A percentile compares a stretch with the other conserved stretches of the same genome.
phyloP scores from a whole-genome alignment of 768 basidiomycete species.

The Coprinopsis strossmayeri region DNA sequence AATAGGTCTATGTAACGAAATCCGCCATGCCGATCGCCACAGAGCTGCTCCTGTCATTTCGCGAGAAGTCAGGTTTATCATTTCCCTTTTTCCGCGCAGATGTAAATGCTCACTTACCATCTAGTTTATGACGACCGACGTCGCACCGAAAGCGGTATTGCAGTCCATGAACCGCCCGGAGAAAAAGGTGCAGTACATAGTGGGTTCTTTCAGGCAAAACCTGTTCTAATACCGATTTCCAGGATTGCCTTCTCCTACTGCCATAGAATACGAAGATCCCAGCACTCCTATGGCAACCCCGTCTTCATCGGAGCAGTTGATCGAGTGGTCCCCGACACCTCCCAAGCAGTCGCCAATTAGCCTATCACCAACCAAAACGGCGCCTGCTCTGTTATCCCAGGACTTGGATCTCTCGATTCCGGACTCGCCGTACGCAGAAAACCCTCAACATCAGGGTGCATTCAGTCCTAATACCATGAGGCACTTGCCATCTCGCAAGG shows the following conservation, averaged over 20 bases:
- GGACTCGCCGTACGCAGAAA: not conserved
- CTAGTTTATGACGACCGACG: not conserved
- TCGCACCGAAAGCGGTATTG: too few species aligned
- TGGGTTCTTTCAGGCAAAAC: too few species aligned
- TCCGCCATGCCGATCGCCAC: not conserved
- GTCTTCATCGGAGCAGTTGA: too few species aligned
- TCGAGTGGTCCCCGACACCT: not conserved
- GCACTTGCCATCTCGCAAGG: constrained; percentile 28
- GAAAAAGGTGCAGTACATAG: too few species aligned
- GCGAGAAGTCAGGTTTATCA: not conserved
- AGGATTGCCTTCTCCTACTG: too few species aligned
- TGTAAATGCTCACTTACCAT: not conserved
- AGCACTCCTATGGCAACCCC: too few species aligned
- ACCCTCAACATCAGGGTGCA: not conserved
- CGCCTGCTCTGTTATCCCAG: not conserved
- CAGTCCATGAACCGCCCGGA: too few species aligned
- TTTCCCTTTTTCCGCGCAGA: not conserved
- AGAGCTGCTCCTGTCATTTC: not conserved
- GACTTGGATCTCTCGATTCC: not conserved
- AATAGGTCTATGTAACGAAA: not conserved
- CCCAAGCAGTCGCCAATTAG: too few species aligned
- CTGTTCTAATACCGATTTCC: too few species aligned
- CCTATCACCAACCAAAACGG: not conserved
- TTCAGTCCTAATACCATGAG: not conserved
- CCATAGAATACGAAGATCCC: too few species aligned